Base-by-base conservation (phyloP, 1,284 basidiomycete genomes). In the Leccinum solheimii region DNA sequence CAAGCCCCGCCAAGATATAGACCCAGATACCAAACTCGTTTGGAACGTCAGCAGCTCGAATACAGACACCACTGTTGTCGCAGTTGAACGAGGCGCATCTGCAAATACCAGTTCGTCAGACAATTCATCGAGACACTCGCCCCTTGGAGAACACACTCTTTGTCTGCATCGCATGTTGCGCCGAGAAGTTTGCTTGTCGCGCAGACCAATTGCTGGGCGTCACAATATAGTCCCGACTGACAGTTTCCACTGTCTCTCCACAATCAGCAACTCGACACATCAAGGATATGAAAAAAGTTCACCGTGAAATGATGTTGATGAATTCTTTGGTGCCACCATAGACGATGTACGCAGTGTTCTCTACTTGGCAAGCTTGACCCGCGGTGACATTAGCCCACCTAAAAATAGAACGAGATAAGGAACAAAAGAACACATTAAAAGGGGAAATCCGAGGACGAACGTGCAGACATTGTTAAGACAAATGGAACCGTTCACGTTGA, bases 51-150 rank as follows among this genome's bases (percentile, higher is more conserved):
- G 87, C 82, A 26, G 83, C 77, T 52, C 73, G 68, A 27, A 87
- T 90, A 71, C 93, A 95, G 26, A 79, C 75, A 5, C 85, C 83
- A 60, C 76, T 76, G n/a, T 77, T 69, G 36, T 83, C 69, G 74
- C 93, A 95, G 75, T 94, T 94, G 80, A 84, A 91, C 1, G 90
- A 87, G 49, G 77, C 70, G 69, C 93, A 94, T 73, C 91, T 92
- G 64, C 55, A 3, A 32, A 55, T 38, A 36, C 50, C 48, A 45
- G 56, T 27, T 66, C 30, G 32, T 36, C 66, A 45, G 64, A 36
- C 50, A 43, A 64, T 36, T 40, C 38, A 43, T 21, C 50, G 38
- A 14, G 30, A 19, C 21, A 38, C 19, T 54, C 19, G 38, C 43
- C 2, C 21, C 26, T 21, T 7, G 30, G 8, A 21, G 57, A 34